Evolutionary conservation across 176 grass and related monocot genomes (phyloP).

Genomic region (Oryza coarctata): DNA sequence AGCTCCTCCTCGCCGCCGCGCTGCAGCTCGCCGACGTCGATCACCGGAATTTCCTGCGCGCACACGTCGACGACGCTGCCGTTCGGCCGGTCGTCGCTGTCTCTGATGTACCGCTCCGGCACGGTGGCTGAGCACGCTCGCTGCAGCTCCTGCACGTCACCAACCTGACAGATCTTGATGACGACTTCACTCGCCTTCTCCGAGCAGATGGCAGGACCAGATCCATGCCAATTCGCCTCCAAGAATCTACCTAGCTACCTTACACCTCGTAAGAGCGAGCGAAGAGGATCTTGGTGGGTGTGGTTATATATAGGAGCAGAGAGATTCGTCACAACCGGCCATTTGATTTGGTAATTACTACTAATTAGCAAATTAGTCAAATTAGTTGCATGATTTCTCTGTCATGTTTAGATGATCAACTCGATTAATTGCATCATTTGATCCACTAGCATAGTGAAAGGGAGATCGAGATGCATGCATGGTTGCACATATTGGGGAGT

Average conservation of each 20-base stretch:
- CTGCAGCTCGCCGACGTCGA: constrained; percentile 57
- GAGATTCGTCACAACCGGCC: constrained; percentile 9
- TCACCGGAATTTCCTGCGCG: constrained; percentile 48
- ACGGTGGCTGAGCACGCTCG: constrained; percentile 30
- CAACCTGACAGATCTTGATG: constrained; percentile 45
- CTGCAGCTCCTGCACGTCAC: constrained; percentile 79
- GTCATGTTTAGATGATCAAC: constrained; percentile 1
- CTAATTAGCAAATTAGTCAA: neutral
- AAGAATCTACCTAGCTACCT: neutral
- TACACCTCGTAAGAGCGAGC: neutral
- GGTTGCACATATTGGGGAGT: neutral
- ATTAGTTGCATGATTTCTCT: neutral
- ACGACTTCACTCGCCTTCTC: neutral
- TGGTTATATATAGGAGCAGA: neutral
- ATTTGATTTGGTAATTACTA: neutral
- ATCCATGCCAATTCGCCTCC: neutral
- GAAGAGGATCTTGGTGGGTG: neutral
- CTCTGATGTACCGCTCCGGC: constrained; percentile 65
- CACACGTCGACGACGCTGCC: neutral
- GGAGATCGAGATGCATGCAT: neutral
- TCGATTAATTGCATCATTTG: neutral
- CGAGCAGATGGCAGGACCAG: constrained; percentile 22
- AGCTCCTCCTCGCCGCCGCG: constrained; percentile 45
- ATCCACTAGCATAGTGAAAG: neutral
- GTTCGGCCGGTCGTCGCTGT: constrained; percentile 49